These are phyloP conservation scores for Vigna unguiculata DNA, from an alignment of 306 rosid species.

Conservation along the genomic window DNA sequence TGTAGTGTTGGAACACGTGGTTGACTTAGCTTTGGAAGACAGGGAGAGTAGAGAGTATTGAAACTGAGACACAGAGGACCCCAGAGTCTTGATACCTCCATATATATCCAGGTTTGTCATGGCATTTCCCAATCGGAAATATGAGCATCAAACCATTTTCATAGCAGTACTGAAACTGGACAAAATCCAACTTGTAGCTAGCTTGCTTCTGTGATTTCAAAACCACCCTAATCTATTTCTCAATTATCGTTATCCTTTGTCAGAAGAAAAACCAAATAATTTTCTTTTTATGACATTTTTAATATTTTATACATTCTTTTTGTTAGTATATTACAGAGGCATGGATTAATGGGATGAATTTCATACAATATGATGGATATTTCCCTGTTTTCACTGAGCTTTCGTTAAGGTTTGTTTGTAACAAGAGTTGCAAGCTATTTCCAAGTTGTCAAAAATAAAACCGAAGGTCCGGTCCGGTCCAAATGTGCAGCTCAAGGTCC, in stretches of 20 bases:
- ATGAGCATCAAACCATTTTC: slow-evolving; percentile 29
- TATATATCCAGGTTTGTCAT: slow-evolving; percentile 38
- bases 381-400: too few relatives aligned
- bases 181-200: slow-evolving; percentile 39
- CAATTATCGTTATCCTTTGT: slow-evolving; percentile 40
- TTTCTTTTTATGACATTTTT: not conserved
- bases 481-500: not conserved
- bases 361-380: too few relatives aligned
- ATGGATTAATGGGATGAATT: too few relatives aligned
- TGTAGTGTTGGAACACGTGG: slow-evolving; percentile 22
- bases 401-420: too few relatives aligned
- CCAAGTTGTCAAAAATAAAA: not conserved
- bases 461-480: not conserved
- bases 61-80: slow-evolving; percentile 40
- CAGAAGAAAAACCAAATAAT: slow-evolving; percentile 10
- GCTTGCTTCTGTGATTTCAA: slow-evolving; percentile 28
- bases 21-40: slow-evolving; percentile 16
- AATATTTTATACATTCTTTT: not conserved
- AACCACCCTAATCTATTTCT: not conserved
- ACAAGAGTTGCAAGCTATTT: not conserved
- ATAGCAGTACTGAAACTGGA: slow-evolving; percentile 31
- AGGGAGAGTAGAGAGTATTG: slow-evolving; percentile 25
- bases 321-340: too few relatives aligned
- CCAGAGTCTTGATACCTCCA: slow-evolving; percentile 42
- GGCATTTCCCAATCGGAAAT: slow-evolving; percentile 27